These are phyloP conservation scores for Heritiera littoralis DNA, from an alignment of 345 rosid species.

Conservation along the genomic window DNA sequence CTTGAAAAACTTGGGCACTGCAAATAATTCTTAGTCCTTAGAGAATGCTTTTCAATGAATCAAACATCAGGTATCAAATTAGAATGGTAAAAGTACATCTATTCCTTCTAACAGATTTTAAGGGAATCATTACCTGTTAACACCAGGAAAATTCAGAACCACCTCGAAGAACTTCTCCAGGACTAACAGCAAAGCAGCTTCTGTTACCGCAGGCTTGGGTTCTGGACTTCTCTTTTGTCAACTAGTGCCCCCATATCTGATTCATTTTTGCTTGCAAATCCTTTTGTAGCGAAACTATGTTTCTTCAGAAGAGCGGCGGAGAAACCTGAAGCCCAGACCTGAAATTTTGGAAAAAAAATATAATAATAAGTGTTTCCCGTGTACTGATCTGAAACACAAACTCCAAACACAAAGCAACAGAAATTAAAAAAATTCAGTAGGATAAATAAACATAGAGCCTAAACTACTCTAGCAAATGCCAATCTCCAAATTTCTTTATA, in stretches of 20 bases:
- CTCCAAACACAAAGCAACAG: conserved; percentile 7
- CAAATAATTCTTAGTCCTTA: background rate
- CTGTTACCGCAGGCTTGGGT: conserved; percentile 73
- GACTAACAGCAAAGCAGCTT: conserved; percentile 75
- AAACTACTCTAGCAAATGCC: background rate
- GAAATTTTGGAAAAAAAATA: background rate
- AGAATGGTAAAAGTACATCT: background rate
- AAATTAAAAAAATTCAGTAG: background rate
- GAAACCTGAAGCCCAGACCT: conserved; percentile 99
- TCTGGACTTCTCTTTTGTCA: conserved; percentile 34
- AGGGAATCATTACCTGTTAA: conserved; percentile 60
- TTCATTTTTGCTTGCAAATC: conserved; percentile 33
- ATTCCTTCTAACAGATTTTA: background rate
- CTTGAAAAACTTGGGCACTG: background rate
- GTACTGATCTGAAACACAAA: background rate
- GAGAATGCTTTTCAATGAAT: background rate
- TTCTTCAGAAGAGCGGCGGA: conserved; percentile 95
- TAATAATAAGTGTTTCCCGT: conserved; percentile 1
- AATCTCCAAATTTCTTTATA: background rate
- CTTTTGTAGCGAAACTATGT: conserved; percentile 80
- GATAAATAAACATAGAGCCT: background rate
- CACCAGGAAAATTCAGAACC: conserved; percentile 75
- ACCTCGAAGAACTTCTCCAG: conserved; percentile 81
- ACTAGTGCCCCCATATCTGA: conserved; percentile 30
- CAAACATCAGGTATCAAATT: background rate